Conservation (phyloP, 2,329 filamentous ascomycete genomes). For the Emergomyces pasteurianus region DNA sequence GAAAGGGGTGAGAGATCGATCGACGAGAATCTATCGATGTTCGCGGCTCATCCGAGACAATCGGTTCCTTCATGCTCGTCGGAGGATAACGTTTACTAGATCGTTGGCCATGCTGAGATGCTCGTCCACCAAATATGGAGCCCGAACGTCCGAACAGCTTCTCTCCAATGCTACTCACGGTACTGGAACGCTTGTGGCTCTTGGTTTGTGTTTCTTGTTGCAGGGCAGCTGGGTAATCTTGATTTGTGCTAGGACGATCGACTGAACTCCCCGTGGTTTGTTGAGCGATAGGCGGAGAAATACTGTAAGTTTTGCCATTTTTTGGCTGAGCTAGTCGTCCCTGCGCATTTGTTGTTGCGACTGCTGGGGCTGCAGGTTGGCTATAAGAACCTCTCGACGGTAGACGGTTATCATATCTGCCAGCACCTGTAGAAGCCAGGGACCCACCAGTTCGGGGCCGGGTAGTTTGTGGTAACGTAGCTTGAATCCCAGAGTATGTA, state of each 20-base stretch:
- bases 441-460: constrained; percentile 76
- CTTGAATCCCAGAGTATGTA: constrained; percentile 35
- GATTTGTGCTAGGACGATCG: constrained; percentile 48
- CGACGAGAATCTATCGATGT: constrained; percentile 63
- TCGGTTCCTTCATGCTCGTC: constrained; percentile 60
- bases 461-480: constrained; percentile 32
- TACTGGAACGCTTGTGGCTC: constrained; percentile 57
- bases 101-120: constrained; percentile 32
- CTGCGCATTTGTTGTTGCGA: constrained; percentile 79
- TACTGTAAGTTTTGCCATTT: constrained; percentile 54
- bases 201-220: constrained; percentile 30
- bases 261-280: constrained; percentile 43
- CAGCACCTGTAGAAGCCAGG: constrained; percentile 49
- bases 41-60: constrained; percentile 48
- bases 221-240: constrained; percentile 46
- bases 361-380: constrained; percentile 73
- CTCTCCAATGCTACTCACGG: constrained; percentile 69
- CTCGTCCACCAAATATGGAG: constrained; percentile 60
- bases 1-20: constrained; percentile 57
- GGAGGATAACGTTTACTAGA: constrained; percentile 66
- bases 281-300: constrained; percentile 54
- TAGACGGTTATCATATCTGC: constrained; percentile 40
- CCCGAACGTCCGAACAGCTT: constrained; percentile 75
- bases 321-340: constrained; percentile 78
- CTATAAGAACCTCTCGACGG: constrained; percentile 73